Evolutionary conservation across 1,139 yeast species (phyloP), one percentile per base, ranked within the genome.

Genomic region (Pichiaceae sp.): DNA sequence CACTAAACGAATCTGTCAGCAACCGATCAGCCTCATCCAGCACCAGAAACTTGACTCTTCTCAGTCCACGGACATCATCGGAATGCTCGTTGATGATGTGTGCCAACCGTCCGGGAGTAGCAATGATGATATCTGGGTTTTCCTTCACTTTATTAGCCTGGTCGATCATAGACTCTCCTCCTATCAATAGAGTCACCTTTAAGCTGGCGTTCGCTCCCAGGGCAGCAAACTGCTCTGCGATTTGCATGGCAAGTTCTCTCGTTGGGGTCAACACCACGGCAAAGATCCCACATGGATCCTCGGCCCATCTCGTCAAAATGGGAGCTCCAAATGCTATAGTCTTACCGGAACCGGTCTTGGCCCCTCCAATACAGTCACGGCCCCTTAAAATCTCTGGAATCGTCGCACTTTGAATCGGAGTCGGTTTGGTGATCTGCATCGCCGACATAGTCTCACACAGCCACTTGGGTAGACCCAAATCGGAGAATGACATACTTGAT

Each of bases 291-390:
- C 72, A 73, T 0, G 98, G 98, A 53, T 93, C 98, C 48, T 78
- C 82, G 0, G 96, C 83, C 96, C 98, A 91, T 52, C 79, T 72
- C 1, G 94, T 78, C 39, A 91, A 65, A 87, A 91, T 91, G 1
- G 98, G 98, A 18, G 89, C 93, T 1, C 94, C 97, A 69, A 91
- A 91, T 0, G 98, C 96, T 25, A 93, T 80, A 3, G 99, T 91
- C 56, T 91, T 91, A 72, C 99, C 99, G 24, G 94, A 81, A 62
- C 99, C 99, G 0, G 99, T 91, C 59, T 84, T 84, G 31, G 99
- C 98, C 28, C 98, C 98, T 36, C 98, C 99, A 35, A 91, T 91
- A 58, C 96, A 89, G 58, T 89, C 96, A 48, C 78, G 74, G 8
- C 94, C 96, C 27, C 66, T 68, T 32, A 91, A 57, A 42, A 91